A percentile compares a stretch with the other conserved stretches of the same genome.
Evolutionary conservation across 139 green algal genomes (phyloP).

Genomic region (Chlamydomonas incerta): DNA sequence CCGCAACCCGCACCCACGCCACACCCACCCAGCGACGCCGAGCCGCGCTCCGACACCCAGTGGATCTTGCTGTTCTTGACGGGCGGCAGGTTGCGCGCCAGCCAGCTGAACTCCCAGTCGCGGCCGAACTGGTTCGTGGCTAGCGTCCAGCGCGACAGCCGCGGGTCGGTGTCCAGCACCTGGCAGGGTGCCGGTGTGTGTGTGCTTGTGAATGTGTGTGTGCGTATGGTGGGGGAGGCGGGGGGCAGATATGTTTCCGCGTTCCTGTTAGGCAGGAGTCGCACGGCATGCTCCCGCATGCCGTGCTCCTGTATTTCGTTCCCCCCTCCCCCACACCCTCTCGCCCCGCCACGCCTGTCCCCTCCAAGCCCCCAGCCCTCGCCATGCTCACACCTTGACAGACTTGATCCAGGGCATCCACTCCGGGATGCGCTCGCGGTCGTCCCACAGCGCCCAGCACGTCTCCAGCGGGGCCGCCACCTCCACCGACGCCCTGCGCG

Average conservation of each 20-base stretch:
- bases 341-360: too few species aligned
- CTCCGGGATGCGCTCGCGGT: conserved; percentile 82
- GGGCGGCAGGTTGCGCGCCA: conserved; percentile 87
- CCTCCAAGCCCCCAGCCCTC: neutral
- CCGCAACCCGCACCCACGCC: neutral
- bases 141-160: conserved; percentile 85
- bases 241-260: too few species aligned
- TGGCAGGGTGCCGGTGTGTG: neutral
- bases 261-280: too few species aligned
- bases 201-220: neutral
- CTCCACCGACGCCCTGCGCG: conserved; percentile 64
- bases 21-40: conserved; percentile 45
- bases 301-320: too few species aligned
- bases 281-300: too few species aligned
- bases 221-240: too few species aligned
- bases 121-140: conserved; percentile 75
- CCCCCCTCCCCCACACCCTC: too few species aligned
- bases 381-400: conserved; percentile 67
- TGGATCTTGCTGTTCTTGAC: conserved; percentile 88
- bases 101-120: conserved; percentile 91
- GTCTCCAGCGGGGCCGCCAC: conserved; percentile 78
- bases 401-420: conserved; percentile 95
- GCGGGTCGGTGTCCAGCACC: conserved; percentile 71
- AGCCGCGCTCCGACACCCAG: conserved; percentile 87
- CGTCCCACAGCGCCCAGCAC: conserved; percentile 85